Conservation (phyloP, 257 asterid genomes). For the Solanum chaucha region DNA sequence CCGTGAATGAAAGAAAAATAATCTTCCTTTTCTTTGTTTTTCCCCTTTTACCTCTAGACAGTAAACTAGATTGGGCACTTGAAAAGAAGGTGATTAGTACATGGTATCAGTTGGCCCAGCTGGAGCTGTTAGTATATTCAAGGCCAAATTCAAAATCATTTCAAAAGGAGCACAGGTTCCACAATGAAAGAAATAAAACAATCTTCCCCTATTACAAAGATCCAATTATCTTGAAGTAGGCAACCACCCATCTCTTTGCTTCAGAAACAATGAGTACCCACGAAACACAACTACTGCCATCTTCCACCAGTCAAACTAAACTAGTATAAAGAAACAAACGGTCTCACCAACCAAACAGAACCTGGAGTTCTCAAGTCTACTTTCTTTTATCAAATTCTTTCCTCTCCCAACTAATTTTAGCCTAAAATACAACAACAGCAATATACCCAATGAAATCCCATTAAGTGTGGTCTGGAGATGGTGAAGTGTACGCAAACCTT, state of each 20-base stretch:
- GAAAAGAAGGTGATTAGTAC: neutral
- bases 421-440: neutral
- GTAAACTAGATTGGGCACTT: neutral
- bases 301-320: neutral
- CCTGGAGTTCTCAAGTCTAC: neutral
- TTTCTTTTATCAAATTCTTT: neutral
- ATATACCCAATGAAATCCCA: neutral
- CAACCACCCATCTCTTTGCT: neutral
- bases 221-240: neutral
- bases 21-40: neutral
- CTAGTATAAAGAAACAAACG: neutral
- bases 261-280: neutral
- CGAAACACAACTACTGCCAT: neutral
- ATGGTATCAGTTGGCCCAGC: neutral
- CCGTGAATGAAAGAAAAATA: neutral
- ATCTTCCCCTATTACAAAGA: neutral
- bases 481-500: neutral
- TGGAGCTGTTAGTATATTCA: neutral
- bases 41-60: neutral
- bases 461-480: neutral
- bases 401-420: neutral
- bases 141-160: neutral
- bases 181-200: neutral
- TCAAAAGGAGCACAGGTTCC: neutral
- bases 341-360: neutral